Base-by-base conservation (phyloP, 1,284 basidiomycete species). In the Vanrija sp. region DNA sequence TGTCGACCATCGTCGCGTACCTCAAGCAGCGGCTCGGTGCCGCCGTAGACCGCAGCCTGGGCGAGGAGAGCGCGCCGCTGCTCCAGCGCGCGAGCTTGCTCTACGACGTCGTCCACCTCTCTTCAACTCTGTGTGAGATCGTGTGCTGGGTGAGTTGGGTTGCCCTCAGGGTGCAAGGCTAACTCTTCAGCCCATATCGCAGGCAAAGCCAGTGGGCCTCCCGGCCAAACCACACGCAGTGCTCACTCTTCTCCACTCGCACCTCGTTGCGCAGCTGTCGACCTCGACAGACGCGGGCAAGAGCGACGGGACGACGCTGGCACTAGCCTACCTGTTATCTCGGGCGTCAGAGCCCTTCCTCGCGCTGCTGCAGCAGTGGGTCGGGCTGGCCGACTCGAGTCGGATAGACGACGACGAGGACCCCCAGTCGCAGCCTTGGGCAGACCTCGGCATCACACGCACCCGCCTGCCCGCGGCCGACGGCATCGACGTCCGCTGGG, bases 381-480 rank as follows among this genome's bases (percentile, higher is more conserved):
- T 73, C 14, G 73, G 73, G 1, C 51, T 72, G 1, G 41, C 54
- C 7, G 57, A 63, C 35, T 55, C 61, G 12, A 36, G 56, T 3
- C 48, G 50, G 2, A 43, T 47, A 9, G 64, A 69, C 19, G 65
- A 66, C 35, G 63, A 64, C 24, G n/a, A 24, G 2, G 60, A 67
- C 38, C 53, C 61, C 2, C 46, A 47, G 4, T 52, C 59, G 0
- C 72, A 75, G 52, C 71, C 69, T 6, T 75, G 72, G 72, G 44
- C 59, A 0, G 72, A 73, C 49, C 53, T 75, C 6, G 72, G 73
- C n/a, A 68, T 72, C 35, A 68, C 62, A 0, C 62, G 67, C 9
- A 57, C 44, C 4, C 44, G 45, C 0, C 39, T 46, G 7, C 42
- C 43, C 1, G 18, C 38, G 9, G n/a, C 37, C 0, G 41, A 27